Base-by-base conservation (phyloP, 2,329 filamentous ascomycete genomes). In the Mycosphaerella sp. region DNA sequence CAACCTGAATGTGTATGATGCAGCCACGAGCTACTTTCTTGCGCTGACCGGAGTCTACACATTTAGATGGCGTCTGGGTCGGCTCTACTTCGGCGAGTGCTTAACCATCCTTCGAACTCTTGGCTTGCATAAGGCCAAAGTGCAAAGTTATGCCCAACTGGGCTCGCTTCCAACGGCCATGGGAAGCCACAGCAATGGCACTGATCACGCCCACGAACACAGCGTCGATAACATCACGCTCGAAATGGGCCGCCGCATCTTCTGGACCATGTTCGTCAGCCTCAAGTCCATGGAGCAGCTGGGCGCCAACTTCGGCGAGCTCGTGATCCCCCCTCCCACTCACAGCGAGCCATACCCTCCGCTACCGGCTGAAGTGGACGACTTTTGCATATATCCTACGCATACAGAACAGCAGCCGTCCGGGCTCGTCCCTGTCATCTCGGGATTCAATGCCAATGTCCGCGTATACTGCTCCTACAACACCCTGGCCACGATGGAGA, bases 381-480 rank as follows among this genome's bases (percentile, higher is more conserved):
- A 95, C 69, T 83, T 86, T 54, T 91, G 83, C 65, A 87, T 95
- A 54, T 84, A 84, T 54, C 76, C 84, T 1, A 80, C 83, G 23
- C 82, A 87, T 58, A 81, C 92, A 48, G 79, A 85, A 32, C 76
- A 80, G 6, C 89, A 92, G 63, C 85, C 86, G 2, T 73, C 81
- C 14, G 83, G 82, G 4, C 75, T 79, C 1, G 73, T 91, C 1
- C 87, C 89, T 0, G 78, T 86, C 38, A 74, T 95, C 44, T 82
- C 85, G 0, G 90, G 87, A 0, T 95, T 95, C 74, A 91, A 90
- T 56, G 80, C 86, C 53, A 89, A 85, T 56, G 83, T 89, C 34
- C 81, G 84, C 48, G 82, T 93, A 36, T 95, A 89, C 69, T 80
- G 81, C 62, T 90, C 89, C 2, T 93, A 92, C 77, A 89, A 87